Evolutionary conservation across 1,284 basidiomycete genomes (phyloP), one percentile per base, ranked within the genome.

Genomic region (Ganoderma leucocontextum): DNA sequence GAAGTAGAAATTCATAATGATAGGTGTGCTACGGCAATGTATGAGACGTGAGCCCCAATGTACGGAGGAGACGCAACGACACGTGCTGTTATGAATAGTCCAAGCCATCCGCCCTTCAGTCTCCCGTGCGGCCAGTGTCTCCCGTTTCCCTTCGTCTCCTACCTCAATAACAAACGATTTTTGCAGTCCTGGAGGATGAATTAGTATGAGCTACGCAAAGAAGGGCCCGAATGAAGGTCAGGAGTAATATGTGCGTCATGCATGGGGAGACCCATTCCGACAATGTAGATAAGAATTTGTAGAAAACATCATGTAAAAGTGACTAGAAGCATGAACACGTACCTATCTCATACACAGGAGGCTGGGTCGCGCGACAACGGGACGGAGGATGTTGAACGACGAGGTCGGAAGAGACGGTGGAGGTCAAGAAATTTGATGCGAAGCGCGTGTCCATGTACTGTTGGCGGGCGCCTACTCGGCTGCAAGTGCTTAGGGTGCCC

Each of bases 1-100:
- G 82, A 95, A 95, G 84, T 97, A 97, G 82, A 97, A 95, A 84
- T 96, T 96, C 95, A 97, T 97, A 80, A 78, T 77, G 41, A 52
- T 81, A 80, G 82, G 81, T 60, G 74, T 75, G 70, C 72, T 75
- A 75, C 63, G 72, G 74, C 74, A 73, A 57, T 39, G 57, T 47
- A 70, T 67, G 69, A 70, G 72, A 63, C 49, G 55, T 69, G 62
- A 68, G 71, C 62, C 70, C 65, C 63, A 25, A 57, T 38, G 58
- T 61, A 68, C 62, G 47, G 33, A 33, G 52, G 57, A 39, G 65
- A 52, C 62, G 65, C 65, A 35, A 71, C 49, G 60, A 49, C 63
- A 73, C 68, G 61, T 68, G 70, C 72, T 58, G 22, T 42, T 58
- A 15, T 15, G 49, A 35, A 25, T 8, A 10, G 17, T 15, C 64